Percentiles rank a stretch among this genome's conserved stretches.
phyloP scores from a whole-genome alignment of 2,329 filamentous ascomycete species.

The Arthrocladium fulminans region DNA sequence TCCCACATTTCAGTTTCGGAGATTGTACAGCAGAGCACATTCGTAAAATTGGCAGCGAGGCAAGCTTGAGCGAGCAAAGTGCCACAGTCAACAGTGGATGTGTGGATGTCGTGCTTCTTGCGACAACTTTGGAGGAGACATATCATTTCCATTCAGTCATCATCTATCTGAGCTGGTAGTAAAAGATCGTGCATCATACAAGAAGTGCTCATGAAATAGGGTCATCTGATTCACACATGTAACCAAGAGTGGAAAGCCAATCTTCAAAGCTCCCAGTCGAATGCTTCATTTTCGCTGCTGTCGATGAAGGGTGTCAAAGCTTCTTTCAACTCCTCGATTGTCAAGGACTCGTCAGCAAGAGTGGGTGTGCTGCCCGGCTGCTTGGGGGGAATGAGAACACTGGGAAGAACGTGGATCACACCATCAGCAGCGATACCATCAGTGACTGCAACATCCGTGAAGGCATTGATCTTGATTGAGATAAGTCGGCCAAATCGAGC shows the following conservation, averaged over 20 bases:
- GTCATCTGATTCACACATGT: neutral
- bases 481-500: slow-evolving; percentile 58
- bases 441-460: slow-evolving; percentile 53
- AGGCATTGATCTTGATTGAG: slow-evolving; percentile 66
- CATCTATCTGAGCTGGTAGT: neutral
- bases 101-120: no score
- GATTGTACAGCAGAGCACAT: no score
- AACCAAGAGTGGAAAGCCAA: neutral
- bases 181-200: neutral
- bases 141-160: neutral
- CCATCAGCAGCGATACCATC: slow-evolving; percentile 71
- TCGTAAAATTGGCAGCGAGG: no score
- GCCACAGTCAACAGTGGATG: no score
- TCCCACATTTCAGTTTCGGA: no score
- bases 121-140: no score
- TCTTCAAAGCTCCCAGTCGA: slow-evolving; percentile 7
- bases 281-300: slow-evolving; percentile 5
- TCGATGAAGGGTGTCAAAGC: slow-evolving; percentile 42
- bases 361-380: slow-evolving; percentile 34
- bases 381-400: slow-evolving; percentile 68
- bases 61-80: no score
- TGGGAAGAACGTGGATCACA: slow-evolving; percentile 67
- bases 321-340: slow-evolving; percentile 53
- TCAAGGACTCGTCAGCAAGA: slow-evolving; percentile 39
- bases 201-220: neutral